A percentile compares a stretch with the other conserved stretches of the same genome.
These are phyloP conservation scores for Lonicera japonica DNA, from an alignment of 129 eudicot species.

Conservation along the genomic window DNA sequence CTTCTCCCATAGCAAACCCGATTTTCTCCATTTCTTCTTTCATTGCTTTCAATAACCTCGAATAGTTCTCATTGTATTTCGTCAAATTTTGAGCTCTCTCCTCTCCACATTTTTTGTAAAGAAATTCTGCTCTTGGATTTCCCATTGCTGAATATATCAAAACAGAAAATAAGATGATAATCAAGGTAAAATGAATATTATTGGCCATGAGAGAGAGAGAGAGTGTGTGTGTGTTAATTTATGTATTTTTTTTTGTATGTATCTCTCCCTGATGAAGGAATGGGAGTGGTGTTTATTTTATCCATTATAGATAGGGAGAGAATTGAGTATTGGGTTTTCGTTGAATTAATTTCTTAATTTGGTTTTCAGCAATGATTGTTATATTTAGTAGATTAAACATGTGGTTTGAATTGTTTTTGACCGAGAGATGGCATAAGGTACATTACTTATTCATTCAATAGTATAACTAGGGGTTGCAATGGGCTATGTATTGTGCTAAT, in stretches of 20 bases:
- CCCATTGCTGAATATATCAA: neutral
- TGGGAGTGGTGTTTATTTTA: too few species aligned
- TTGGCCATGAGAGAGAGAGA: neutral
- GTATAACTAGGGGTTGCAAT: too few species aligned
- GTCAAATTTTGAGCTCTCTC: neutral
- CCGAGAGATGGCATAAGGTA: neutral
- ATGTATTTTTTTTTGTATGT: too few species aligned
- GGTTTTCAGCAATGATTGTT: neutral
- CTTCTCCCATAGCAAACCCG: neutral
- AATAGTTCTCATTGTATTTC: neutral
- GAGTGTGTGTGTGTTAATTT: too few species aligned
- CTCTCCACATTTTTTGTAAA: neutral
- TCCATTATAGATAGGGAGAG: neutral
- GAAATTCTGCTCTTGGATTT: neutral
- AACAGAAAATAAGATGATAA: neutral
- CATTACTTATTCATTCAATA: too few species aligned
- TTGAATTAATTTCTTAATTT: too few species aligned
- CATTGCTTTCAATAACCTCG: neutral
- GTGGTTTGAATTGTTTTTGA: neutral
- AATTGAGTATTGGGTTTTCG: neutral
- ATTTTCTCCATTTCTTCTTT: neutral
- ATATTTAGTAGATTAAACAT: neutral
- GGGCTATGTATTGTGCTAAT: too few species aligned
- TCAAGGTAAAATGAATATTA: neutral
- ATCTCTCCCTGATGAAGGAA: neutral